A percentile compares a stretch with the other conserved stretches of the same genome.
Evolutionary conservation across 2,329 filamentous ascomycete species (phyloP).

Genomic region (Epicoccum sorghinum): DNA sequence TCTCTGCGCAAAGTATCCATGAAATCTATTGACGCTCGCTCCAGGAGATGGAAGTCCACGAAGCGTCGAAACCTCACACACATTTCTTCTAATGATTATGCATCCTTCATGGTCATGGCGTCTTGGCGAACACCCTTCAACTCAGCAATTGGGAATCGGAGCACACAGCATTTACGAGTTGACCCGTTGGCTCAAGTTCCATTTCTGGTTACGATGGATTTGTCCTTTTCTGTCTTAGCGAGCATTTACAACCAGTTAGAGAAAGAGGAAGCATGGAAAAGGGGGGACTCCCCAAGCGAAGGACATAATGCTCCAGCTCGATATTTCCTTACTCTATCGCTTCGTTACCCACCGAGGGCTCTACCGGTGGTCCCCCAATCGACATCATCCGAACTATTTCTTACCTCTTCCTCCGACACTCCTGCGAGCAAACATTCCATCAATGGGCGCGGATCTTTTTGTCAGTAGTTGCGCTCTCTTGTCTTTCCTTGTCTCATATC

Average conservation of each 20-base stretch:
- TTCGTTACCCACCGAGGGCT: constrained; percentile 24
- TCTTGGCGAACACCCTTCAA: constrained; percentile 49
- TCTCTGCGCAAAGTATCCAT: neutral
- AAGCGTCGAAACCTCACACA: constrained; percentile 98
- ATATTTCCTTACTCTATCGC: constrained; percentile 37
- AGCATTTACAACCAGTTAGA: constrained; percentile 48
- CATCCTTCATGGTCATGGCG: constrained; percentile 50
- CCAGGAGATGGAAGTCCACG: constrained; percentile 99
- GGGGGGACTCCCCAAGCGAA: constrained; percentile 26
- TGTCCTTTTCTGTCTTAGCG: constrained; percentile 49
- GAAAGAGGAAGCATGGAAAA: constrained; percentile 33
- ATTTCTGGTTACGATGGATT: constrained; percentile 50
- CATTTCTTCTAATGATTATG: constrained; percentile 88
- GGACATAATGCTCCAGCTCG: constrained; percentile 31
- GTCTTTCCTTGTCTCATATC: constrained; percentile 29
- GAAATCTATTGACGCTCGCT: constrained; percentile 48
- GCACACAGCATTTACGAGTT: constrained; percentile 51
- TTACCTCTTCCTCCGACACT: constrained; percentile 24
- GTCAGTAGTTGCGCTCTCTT: constrained; percentile 18
- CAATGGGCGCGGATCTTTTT: constrained; percentile 24
- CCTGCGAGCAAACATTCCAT: constrained; percentile 23
- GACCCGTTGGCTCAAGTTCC: constrained; percentile 44
- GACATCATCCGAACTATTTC: constrained; percentile 26
- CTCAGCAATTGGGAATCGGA: constrained; percentile 43
- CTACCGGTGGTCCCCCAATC: constrained; percentile 30